These are phyloP conservation scores for Salicornia ramosissima DNA, from an alignment of 148 eudicot species.

Conservation along the genomic window DNA sequence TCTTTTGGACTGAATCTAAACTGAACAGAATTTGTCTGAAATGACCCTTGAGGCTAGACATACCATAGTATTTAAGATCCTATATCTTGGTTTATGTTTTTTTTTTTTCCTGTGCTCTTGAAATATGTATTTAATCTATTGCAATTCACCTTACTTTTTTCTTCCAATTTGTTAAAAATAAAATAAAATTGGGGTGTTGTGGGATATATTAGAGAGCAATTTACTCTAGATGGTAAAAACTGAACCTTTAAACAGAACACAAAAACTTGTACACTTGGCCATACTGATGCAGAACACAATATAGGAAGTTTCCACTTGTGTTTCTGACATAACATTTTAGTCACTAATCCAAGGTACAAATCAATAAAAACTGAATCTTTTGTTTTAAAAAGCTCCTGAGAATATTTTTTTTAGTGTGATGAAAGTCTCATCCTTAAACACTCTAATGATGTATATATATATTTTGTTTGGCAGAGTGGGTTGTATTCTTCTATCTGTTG, in stretches of 20 bases:
- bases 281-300: not conserved
- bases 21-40: too few species aligned
- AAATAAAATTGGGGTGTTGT: too few species aligned
- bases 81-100: not conserved
- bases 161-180: too few species aligned
- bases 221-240: not conserved
- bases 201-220: not conserved
- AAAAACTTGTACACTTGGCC: not conserved
- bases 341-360: not conserved
- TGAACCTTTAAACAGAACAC: not conserved
- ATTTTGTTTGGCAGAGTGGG: conserved; percentile 61
- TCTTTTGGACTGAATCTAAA: not conserved
- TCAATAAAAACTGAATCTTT: not conserved
- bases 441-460: not conserved
- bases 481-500: conserved; percentile 71
- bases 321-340: not conserved
- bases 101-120: not conserved
- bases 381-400: not conserved
- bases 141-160: not conserved
- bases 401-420: not conserved
- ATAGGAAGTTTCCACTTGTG: not conserved
- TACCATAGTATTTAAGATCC: not conserved
- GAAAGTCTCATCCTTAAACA: not conserved
- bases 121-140: not conserved
- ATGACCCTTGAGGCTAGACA: not conserved